Evolutionary conservation across 169 alveolate species (phyloP).

Genomic region (Eimeria acervulina): DNA sequence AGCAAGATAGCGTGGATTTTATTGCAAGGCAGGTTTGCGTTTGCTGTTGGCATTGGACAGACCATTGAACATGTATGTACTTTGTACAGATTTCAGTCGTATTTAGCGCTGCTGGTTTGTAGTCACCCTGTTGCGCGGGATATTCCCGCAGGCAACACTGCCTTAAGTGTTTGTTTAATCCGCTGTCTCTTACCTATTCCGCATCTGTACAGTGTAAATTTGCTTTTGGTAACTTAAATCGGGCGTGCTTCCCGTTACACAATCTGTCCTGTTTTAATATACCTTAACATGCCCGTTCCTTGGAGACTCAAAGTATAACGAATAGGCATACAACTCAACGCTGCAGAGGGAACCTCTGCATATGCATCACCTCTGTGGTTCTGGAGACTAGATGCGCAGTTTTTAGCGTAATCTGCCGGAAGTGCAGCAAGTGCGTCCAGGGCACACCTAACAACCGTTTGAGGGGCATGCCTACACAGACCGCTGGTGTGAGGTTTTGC

Average conservation of each 20-base stretch:
- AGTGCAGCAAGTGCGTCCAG: neutral
- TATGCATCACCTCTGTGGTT: neutral
- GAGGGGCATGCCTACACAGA: neutral
- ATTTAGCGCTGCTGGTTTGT: neutral
- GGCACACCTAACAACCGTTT: neutral
- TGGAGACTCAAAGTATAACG: neutral
- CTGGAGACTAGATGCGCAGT: neutral
- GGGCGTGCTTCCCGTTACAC: neutral
- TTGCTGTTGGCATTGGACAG: neutral
- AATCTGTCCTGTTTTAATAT: no score
- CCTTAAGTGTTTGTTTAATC: neutral
- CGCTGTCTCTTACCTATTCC: neutral
- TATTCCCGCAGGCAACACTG: neutral
- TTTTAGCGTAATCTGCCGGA: neutral
- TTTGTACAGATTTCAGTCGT: neutral
- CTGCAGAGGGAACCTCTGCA: neutral
- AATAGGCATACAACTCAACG: neutral
- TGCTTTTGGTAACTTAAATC: neutral
- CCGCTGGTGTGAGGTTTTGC: neutral
- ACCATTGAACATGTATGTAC: neutral
- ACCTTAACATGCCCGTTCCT: neutral
- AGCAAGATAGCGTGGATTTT: neutral
- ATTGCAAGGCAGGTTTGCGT: neutral
- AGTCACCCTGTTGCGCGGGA: neutral
- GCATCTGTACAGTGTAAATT: neutral